These are phyloP conservation scores for Penstemon newberryi DNA, from an alignment of 257 asterid genomes.

Conservation along the genomic window DNA sequence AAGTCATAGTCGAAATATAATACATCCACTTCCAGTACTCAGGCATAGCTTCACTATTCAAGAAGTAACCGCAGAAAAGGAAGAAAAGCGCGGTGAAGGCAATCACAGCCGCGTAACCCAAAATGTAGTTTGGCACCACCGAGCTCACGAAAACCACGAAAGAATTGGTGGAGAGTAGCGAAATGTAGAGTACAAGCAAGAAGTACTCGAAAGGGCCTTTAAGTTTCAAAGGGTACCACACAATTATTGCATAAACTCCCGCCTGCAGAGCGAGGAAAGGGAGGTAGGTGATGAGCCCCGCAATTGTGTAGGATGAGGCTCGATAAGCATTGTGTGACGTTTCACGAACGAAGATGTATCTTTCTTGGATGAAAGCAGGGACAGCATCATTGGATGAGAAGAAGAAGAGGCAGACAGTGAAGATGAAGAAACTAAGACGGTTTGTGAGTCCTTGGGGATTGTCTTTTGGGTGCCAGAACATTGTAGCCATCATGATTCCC, in stretches of 20 bases:
- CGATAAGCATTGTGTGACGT: conserved; percentile 82
- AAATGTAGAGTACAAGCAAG: conserved; percentile 61
- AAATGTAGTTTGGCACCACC: conserved; percentile 81
- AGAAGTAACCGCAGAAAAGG: conserved; percentile 74
- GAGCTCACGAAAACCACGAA: conserved; percentile 82
- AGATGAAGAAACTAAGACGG: conserved; percentile 76
- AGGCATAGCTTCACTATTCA: conserved; percentile 58
- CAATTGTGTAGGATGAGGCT: conserved; percentile 86
- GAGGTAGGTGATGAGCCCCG: conserved; percentile 76
- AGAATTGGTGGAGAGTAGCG: conserved; percentile 74
- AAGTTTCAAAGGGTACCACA: conserved; percentile 66
- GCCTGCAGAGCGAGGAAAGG: conserved; percentile 84
- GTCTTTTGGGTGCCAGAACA: conserved; percentile 62
- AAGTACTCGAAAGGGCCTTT: conserved; percentile 53
- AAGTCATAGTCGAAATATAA: conserved; percentile 74
- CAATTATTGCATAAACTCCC: conserved; percentile 59
- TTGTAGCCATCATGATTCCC: conserved; percentile 92
- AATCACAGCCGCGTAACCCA: conserved; percentile 84
- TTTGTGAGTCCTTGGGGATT: conserved; percentile 65
- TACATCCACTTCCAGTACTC: conserved; percentile 86
- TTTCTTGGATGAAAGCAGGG: conserved; percentile 90
- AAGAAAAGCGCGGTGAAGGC: conserved; percentile 87
- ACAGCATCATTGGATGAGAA: conserved; percentile 89
- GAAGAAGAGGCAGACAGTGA: conserved; percentile 80
- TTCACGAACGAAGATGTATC: conserved; percentile 74